Evolutionary conservation across 2,329 filamentous ascomycete species (phyloP).

Genomic region (Monosporascus sp.): DNA sequence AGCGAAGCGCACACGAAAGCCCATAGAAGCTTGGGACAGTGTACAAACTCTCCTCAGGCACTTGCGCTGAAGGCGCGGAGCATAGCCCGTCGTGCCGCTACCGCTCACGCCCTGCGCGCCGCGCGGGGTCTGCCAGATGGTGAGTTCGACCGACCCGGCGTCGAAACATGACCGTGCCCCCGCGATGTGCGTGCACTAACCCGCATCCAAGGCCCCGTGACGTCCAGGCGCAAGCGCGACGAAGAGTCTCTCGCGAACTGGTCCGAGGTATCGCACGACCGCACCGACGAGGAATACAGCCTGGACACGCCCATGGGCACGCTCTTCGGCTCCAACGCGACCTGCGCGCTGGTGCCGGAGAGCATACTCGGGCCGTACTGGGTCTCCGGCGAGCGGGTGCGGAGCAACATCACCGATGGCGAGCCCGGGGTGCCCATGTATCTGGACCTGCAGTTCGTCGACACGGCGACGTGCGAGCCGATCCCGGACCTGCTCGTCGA

Average conservation of each 20-base stretch:
- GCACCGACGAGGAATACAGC: constrained; percentile 23
- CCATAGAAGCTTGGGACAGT: constrained; percentile 32
- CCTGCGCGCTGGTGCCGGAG: constrained; percentile 23
- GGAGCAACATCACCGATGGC: constrained; percentile 32
- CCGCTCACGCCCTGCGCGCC: constrained; percentile 30
- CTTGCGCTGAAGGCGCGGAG: constrained; percentile 33
- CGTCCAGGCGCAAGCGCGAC: constrained; percentile 24
- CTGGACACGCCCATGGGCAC: constrained; percentile 32
- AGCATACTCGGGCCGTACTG: constrained; percentile 26
- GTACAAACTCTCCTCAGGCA: constrained; percentile 28
- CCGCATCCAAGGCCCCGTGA: constrained; percentile 14
- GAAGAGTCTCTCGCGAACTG: constrained; percentile 21
- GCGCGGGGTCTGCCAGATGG: constrained; percentile 26
- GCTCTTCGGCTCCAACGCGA: constrained; percentile 25
- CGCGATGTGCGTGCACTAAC: not conserved
- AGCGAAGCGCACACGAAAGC: constrained; percentile 27
- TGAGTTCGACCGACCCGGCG: constrained; percentile 9
- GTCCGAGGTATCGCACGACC: constrained; percentile 18
- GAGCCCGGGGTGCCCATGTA: constrained; percentile 32
- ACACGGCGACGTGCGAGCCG: constrained; percentile 29
- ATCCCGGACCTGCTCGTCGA: constrained; percentile 31
- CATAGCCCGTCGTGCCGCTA: constrained; percentile 30
- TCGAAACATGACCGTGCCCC: not conserved
- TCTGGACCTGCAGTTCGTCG: constrained; percentile 35
- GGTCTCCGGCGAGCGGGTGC: constrained; percentile 32